Conservation (phyloP, 2,329 filamentous ascomycete species). For the Colletotrichum sp. region DNA sequence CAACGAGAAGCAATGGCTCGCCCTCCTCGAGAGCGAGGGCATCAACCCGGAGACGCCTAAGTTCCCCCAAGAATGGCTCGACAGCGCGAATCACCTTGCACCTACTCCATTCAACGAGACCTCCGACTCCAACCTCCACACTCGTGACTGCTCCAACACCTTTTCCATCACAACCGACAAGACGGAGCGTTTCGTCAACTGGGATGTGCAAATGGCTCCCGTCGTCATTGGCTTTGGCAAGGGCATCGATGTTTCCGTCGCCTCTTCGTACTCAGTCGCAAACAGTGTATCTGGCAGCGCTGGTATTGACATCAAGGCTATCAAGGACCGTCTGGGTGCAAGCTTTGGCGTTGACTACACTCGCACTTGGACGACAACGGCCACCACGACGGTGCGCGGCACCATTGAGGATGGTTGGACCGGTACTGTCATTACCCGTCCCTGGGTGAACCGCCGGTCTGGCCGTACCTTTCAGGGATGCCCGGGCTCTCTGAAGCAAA, state of each 20-base stretch:
- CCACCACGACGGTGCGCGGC: neutral
- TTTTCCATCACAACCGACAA: neutral
- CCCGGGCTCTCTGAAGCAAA: neutral
- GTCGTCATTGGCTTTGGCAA: neutral
- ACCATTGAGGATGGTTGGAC: neutral
- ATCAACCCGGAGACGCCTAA: neutral
- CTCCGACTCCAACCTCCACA: neutral
- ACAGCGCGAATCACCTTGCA: neutral
- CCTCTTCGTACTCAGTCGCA: neutral
- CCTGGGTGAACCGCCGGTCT: conserved; percentile 1
- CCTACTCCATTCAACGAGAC: neutral
- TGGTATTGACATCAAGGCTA: neutral
- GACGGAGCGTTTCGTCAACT: conserved; percentile 1
- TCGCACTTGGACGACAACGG: neutral
- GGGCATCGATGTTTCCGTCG: conserved; percentile 1
- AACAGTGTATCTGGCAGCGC: neutral
- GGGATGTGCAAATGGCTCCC: conserved; percentile 13
- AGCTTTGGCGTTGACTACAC: neutral
- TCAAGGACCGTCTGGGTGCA: neutral
- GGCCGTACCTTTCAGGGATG: neutral
- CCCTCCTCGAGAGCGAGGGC: neutral
- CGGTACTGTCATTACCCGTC: neutral
- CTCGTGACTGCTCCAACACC: neutral
- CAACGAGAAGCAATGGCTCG: neutral
- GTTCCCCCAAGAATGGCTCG: neutral